Base-by-base conservation (phyloP, 2,329 filamentous ascomycete species). In the Dactylellina parvicollis region DNA sequence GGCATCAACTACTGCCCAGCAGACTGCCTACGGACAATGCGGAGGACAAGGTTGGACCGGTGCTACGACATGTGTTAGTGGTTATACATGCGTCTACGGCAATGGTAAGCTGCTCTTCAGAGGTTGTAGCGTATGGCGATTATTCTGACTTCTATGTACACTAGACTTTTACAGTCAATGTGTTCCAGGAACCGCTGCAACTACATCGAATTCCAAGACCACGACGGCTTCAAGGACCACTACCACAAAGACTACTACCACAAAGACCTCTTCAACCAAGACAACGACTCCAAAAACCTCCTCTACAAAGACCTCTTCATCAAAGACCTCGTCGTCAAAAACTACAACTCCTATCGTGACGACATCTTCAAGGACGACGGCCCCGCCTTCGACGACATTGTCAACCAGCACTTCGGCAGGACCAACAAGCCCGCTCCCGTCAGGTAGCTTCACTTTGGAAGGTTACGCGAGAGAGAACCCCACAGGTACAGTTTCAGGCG, bases 121-220 rank as follows among this genome's bases (percentile, higher is more conserved):
- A 42, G 12, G 24, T 40, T 32, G 12, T 5, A 32, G 30, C 30
- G 12, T 12, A 64, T 34, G 7, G 16, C n/a, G 30, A 32, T 32
- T 32, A 12, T 12, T 32, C 30, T 32, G 30, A 32, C 30, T 5
- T 12, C 5, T 32, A 32, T 32, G 30, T 32, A 32, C 12, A 32
- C 5, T 47, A 67, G 62, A 80, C 9, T 84, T 78, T 74, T 84
- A 83, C 72, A 81, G 79, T 56, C 83, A 83, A 72, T 84, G 83
- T 60, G 50, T 79, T 7, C 80, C 80, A 0, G 80, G 42, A 3
- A 18, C 62, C 2, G 62, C 52, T 18, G 62, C 62, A 5, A 26
- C 62, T 8, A 65, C 47, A 2, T 9, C 55, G 7, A 61, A 28
- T 4, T 30, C 42, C 4, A 56, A 38, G 22, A 49, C 22, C 10